Percentiles rank a stretch among this genome's conserved stretches.
Conservation (phyloP, 2,329 filamentous ascomycete species). For the Dryadomyces quercivorus region DNA sequence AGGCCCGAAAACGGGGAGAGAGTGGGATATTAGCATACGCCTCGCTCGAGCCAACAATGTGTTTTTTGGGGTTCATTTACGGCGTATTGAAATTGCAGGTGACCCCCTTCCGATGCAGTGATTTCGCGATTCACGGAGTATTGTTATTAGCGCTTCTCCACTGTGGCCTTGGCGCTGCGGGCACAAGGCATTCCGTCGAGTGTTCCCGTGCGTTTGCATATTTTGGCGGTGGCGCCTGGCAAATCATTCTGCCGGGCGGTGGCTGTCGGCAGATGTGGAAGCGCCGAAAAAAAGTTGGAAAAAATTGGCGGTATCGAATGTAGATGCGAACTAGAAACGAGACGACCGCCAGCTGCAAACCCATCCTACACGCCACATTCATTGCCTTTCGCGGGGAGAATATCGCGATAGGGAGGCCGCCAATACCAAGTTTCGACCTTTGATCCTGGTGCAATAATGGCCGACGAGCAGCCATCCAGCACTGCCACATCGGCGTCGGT, state of each 20-base stretch:
- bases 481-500: slow-evolving; percentile 19
- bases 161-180: neutral
- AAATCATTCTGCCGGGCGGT: neutral
- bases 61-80: neutral
- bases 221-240: neutral
- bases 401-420: too few species aligned
- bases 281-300: neutral
- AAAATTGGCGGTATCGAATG: neutral
- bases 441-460: slow-evolving; percentile 26
- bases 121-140: slow-evolving; percentile 3
- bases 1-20: too few species aligned
- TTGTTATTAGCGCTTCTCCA: slow-evolving; percentile 3
- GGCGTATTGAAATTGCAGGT: neutral
- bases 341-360: too few species aligned
- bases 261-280: neutral
- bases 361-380: too few species aligned
- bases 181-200: neutral
- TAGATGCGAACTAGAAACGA: too few species aligned
- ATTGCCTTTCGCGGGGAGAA: too few species aligned
- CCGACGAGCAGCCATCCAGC: slow-evolving; percentile 22
- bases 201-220: neutral
- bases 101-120: neutral
- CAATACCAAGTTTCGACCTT: neutral
- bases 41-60: neutral
- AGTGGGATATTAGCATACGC: too few species aligned